Evolutionary conservation across 116 monocot species (phyloP).

Genomic region (Phalaenopsis hybrid): DNA sequence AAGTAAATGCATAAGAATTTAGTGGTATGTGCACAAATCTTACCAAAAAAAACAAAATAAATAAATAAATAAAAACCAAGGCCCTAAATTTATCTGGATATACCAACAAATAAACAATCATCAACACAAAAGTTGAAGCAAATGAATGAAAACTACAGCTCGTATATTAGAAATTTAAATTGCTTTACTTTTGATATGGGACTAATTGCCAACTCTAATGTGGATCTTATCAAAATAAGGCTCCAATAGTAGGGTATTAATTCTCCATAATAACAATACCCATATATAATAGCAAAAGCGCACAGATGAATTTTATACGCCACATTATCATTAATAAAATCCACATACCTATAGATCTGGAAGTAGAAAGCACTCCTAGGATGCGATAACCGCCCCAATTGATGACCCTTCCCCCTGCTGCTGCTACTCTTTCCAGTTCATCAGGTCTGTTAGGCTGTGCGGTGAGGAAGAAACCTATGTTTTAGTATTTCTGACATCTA

Average conservation of each 20-base stretch:
- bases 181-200: too few species aligned
- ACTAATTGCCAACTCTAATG: not conserved
- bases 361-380: constrained; percentile 43
- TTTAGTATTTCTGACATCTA: not conserved
- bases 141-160: too few species aligned
- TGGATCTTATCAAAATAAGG: not conserved
- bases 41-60: too few species aligned
- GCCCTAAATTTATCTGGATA: too few species aligned
- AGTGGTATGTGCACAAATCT: too few species aligned
- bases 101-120: too few species aligned
- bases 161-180: too few species aligned
- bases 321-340: not conserved
- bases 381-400: constrained; percentile 52
- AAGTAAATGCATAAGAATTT: too few species aligned
- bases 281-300: not conserved
- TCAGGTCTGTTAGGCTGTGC: constrained; percentile 66
- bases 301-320: not conserved
- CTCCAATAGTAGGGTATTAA: not conserved
- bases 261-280: not conserved
- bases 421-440: constrained; percentile 72
- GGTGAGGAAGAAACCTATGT: not conserved
- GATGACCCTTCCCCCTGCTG: constrained; percentile 49
- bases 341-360: constrained; percentile 49
- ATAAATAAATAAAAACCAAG: too few species aligned
- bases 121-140: too few species aligned